Evolutionary conservation across 2,329 filamentous ascomycete genomes (phyloP).

Genomic region (Hypoxylon rubiginosum): DNA sequence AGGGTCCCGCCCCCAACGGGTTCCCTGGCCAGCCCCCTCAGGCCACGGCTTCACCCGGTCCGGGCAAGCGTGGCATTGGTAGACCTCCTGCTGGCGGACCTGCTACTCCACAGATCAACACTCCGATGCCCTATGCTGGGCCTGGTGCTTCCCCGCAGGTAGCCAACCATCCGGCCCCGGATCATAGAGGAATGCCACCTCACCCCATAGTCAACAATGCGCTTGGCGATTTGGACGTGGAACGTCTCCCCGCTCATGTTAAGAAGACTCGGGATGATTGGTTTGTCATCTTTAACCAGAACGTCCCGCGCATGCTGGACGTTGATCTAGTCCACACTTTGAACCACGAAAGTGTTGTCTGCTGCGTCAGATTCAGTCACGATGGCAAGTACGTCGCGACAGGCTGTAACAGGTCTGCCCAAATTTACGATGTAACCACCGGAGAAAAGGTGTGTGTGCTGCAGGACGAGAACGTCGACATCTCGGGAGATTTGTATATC

Average conservation of each 20-base stretch:
- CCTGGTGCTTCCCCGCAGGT: conserved; percentile 87
- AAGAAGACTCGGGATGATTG: conserved; percentile 94
- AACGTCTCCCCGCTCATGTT: conserved; percentile 84
- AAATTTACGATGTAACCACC: conserved; percentile 93
- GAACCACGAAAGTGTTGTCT: conserved; percentile 94
- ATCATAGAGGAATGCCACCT: conserved; percentile 70
- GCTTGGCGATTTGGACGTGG: conserved; percentile 87
- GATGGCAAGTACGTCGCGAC: conserved; percentile 97
- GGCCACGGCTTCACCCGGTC: conserved; percentile 88
- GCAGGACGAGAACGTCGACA: conserved; percentile 88
- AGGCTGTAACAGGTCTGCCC: conserved; percentile 98
- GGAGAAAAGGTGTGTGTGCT: conserved; percentile 91
- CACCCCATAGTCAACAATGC: conserved; percentile 69
- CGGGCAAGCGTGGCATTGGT: conserved; percentile 76
- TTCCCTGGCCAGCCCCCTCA: conserved; percentile 87
- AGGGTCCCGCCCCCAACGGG: conserved; percentile 71
- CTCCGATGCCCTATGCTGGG: conserved; percentile 86
- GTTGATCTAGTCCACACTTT: conserved; percentile 95
- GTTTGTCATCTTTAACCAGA: conserved; percentile 97
- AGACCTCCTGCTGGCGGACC: conserved; percentile 77
- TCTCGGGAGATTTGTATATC: conserved; percentile 94
- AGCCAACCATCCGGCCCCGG: conserved; percentile 81
- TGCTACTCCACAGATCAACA: conserved; percentile 92
- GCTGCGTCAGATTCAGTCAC: conserved; percentile 95
- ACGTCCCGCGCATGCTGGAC: conserved; percentile 88